Evolutionary conservation across 345 rosid species (phyloP), one percentile per base, ranked within the genome.

Genomic region (Moricandia moricandioides): DNA sequence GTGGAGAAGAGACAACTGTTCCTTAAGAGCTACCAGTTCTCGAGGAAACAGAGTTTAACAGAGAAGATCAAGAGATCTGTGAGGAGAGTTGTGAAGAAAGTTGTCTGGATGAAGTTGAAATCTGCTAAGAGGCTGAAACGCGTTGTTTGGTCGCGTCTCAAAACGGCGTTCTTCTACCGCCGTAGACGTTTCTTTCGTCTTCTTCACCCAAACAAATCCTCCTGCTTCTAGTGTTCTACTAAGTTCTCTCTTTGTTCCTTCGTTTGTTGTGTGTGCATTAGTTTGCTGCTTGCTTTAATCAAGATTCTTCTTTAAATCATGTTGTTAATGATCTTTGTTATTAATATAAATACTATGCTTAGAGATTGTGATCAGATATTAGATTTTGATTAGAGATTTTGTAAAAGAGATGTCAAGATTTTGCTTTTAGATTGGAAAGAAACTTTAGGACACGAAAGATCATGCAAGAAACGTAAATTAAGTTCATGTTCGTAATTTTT

Each of bases 1-100:
- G 82, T 87, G 83, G 97, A 91, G 90, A 90, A 90, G 89, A 80
- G 98, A 65, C 95, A 88, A 77, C 21, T 88, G 58, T 92, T 92
- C 59, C 67, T 90, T 39, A 85, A 90, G 57, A 92, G 95, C 82
- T 89, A 92, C 73, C 95, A 88, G 58, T 92, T 92, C 83, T 76
- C 88, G 30, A 81, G 91, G 59, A 90, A 88, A 72, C 79, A 72
- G 80, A 84, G 86, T 47, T 45, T 90, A 21, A 9, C 77, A 0
- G 90, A 92, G 80, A 83, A 75, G 79, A 80, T 92, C 17, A 83
- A 75, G 81, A 57, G 61, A 67, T 85, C 87, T 17, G 71, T 90
- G 40, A 63, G 58, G 18, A 67, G 82, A 76, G 85, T 78, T 4
- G 85, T 78, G 33, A 90, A 85, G 86, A 87, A 82, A 84, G 83